Percentiles rank a stretch among this genome's conserved stretches.
phyloP scores from a whole-genome alignment of 148 eudicot genomes.

The Nepenthes mirabilis region DNA sequence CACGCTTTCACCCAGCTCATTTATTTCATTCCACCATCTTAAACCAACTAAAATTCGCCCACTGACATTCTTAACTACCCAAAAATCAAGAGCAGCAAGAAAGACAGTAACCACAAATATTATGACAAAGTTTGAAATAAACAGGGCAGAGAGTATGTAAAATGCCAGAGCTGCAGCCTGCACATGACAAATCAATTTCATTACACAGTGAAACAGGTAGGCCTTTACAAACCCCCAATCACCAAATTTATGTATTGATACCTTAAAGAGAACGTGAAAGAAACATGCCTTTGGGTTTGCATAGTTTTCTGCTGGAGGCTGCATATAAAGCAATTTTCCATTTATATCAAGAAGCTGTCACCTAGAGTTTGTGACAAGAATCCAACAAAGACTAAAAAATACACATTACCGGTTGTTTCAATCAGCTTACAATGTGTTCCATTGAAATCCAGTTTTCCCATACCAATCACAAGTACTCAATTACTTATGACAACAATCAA shows the following conservation, averaged over 20 bases:
- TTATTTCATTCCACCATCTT: conserved; percentile 99
- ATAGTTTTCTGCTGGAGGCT: conserved; percentile 66
- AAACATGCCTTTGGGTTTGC: conserved; percentile 81
- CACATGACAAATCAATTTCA: conserved; percentile 7
- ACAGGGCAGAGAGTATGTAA: conserved; percentile 85
- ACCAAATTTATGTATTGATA: conserved; percentile 6
- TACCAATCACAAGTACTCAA: no score
- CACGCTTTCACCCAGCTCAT: conserved; percentile 81
- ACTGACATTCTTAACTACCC: conserved; percentile 99
- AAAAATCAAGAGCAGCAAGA: conserved; percentile 86
- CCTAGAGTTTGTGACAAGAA: neutral
- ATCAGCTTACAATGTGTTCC: no score
- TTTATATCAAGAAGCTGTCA: neutral
- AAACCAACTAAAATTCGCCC: conserved; percentile 93
- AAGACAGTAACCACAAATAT: conserved; percentile 90
- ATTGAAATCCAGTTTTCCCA: no score
- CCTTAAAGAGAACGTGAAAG: conserved; percentile 96
- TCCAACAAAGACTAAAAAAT: neutral
- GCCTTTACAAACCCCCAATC: neutral
- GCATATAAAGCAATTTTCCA: conserved; percentile 11
- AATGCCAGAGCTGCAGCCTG: conserved; percentile 94
- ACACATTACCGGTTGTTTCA: no score
- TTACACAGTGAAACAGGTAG: neutral
- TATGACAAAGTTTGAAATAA: conserved; percentile 72
- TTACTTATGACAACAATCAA: no score